These are phyloP conservation scores for Yarrowia galli DNA, from an alignment of 1,139 yeast genomes.

Conservation along the genomic window DNA sequence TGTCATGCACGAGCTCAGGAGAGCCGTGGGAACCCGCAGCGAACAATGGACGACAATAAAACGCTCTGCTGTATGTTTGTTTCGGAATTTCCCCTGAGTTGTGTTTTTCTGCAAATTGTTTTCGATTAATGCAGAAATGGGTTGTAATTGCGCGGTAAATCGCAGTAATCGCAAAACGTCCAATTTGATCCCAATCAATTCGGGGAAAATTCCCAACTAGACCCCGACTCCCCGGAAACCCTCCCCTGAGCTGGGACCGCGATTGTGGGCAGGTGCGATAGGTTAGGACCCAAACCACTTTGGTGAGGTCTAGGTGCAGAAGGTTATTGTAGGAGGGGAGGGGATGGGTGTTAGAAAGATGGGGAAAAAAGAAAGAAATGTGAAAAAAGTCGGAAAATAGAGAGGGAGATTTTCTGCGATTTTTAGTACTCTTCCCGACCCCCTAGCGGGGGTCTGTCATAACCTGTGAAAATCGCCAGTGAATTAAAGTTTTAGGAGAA, in stretches of 20 bases:
- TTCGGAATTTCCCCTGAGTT: background rate
- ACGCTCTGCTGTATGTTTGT: slow-evolving; percentile 21
- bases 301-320: slow-evolving; percentile 12
- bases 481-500: background rate
- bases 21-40: slow-evolving; percentile 12
- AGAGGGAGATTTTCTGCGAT: no score
- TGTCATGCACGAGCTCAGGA: slow-evolving; percentile 15
- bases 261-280: slow-evolving; percentile 10
- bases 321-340: background rate
- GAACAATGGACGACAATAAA: slow-evolving; percentile 24
- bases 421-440: no score
- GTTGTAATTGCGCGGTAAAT: no score
- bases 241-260: background rate
- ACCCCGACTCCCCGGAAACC: background rate
- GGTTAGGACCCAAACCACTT: background rate
- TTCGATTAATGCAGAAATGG: no score
- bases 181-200: background rate
- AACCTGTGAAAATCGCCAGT: no score
- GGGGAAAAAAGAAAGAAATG: background rate
- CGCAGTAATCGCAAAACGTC: no score
- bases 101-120: background rate
- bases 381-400: no score
- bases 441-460: no score
- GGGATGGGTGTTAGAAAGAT: background rate
- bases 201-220: background rate